A percentile compares a stretch with the other conserved stretches of the same genome.
Evolutionary conservation across 1,139 yeast genomes (phyloP).

Genomic region (Sugiyamaella xylanicola): DNA sequence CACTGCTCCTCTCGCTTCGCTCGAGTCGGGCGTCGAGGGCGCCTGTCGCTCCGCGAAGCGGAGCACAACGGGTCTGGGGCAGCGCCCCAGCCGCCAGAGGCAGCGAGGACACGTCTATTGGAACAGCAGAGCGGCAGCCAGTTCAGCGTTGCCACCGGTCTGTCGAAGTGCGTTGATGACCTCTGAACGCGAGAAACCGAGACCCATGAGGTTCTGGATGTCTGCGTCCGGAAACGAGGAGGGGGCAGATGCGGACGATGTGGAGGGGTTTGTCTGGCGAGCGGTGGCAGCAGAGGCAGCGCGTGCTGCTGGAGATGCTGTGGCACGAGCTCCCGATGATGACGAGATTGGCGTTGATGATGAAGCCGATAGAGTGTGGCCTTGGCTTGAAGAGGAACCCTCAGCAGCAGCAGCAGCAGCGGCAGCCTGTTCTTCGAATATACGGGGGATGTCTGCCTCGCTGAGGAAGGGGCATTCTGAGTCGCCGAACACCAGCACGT

Average conservation of each 20-base stretch:
- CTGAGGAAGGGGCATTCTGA: constrained; percentile 69
- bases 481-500: constrained; percentile 72
- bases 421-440: constrained; percentile 29
- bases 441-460: constrained; percentile 67
- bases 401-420: constrained; percentile 11
- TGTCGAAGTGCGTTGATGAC: constrained; percentile 65
- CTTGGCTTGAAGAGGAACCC: background rate
- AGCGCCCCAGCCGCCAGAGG: background rate
- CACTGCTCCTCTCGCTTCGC: no score
- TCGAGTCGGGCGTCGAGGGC: no score
- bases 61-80: background rate
- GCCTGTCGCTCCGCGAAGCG: no score
- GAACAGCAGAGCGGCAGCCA: constrained; percentile 80
- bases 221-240: constrained; percentile 47
- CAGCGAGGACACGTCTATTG: constrained; percentile 35
- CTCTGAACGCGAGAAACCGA: constrained; percentile 71
- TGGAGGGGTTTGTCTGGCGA: constrained; percentile 16
- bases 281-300: constrained; percentile 31
- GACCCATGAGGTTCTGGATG: constrained; percentile 56
- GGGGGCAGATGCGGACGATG: constrained; percentile 34
- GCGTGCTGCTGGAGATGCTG: constrained; percentile 27
- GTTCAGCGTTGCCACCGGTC: constrained; percentile 75
- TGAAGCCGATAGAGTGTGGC: no score
- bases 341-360: no score
- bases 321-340: constrained; percentile 1